These are phyloP conservation scores for Rehmannia glutinosa DNA, from an alignment of 257 asterid species.

Conservation along the genomic window DNA sequence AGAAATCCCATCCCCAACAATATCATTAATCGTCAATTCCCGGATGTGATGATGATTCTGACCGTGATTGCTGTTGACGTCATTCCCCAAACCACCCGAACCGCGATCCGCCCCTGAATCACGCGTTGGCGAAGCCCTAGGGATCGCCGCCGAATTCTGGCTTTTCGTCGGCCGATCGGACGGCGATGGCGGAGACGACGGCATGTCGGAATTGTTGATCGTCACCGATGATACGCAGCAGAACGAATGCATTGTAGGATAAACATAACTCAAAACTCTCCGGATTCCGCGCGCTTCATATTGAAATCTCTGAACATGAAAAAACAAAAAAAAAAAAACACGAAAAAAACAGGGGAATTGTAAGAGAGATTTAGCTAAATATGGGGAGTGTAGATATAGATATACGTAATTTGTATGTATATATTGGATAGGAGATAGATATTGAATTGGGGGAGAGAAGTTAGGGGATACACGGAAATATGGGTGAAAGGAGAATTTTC, in stretches of 20 bases:
- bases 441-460: constrained; percentile 33
- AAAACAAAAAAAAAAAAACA: neutral
- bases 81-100: neutral
- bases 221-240: constrained; percentile 54
- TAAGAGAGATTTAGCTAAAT: neutral
- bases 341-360: neutral
- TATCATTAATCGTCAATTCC: constrained; percentile 71
- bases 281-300: neutral
- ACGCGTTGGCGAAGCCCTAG: constrained; percentile 40
- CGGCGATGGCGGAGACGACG: constrained; percentile 25
- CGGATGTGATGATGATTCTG: constrained; percentile 30
- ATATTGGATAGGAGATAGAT: constrained; percentile 14
- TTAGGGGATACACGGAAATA: constrained; percentile 26
- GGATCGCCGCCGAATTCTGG: constrained; percentile 29
- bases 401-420: neutral
- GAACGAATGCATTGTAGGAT: constrained; percentile 44
- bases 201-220: constrained; percentile 31
- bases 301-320: neutral
- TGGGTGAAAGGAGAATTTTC: constrained; percentile 29
- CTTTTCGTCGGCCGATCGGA: constrained; percentile 23
- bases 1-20: constrained; percentile 77
- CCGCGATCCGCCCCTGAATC: constrained; percentile 21
- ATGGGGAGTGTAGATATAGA: constrained; percentile 10
- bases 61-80: constrained; percentile 11
- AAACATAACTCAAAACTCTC: constrained; percentile 6